Base-by-base conservation (phyloP, 164 flowering plant species). In the Liquidambar formosana region DNA sequence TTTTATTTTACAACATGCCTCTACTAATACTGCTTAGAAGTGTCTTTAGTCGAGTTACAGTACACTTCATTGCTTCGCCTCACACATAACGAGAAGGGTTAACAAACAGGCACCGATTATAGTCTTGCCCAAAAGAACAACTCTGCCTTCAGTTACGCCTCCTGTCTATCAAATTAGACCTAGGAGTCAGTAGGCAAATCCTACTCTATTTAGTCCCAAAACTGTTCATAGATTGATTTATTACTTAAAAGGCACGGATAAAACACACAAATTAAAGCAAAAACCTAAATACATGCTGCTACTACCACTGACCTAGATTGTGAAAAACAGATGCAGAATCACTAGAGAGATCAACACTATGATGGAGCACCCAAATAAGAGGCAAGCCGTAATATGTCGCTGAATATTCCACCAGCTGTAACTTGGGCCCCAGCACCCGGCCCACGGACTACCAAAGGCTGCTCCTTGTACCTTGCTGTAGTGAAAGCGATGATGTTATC, bases 281-380 rank as follows among this genome's bases (percentile, higher is more conserved):
- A 18, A 18, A 51, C 54, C n/a, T 16, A 51, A 18, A 51, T 51
- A 51, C 54, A 51, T 18, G 51, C 5, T 16, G 2, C 18, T 48
- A 14, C n/a, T n/a, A 53, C 25, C 23, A 11, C 57, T 19, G 23
- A 54, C 58, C 27, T 15, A 22, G 27, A 53, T 25, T 48, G 21
- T 19, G 12, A 22, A 67, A 57, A 67, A 41, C 12, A 26, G n/a
- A 33, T n/a, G 21, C 27, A 44, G 27, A 18, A 41, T 11, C 46
- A 41, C 22, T n/a, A 11, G 11, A 27, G 15, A 21, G 14, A 52
- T 13, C 5, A n/a, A 19, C 26, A 27, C 25, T 83, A 94, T 47
- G 97, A 95, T 46, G 99, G 97, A 15, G 99, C 97, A 57, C 99
- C 99, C n/a, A 95, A 93, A 73, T 93, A 89, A 18, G 99, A 93